Percentiles rank a stretch among this genome's conserved stretches.
These are phyloP conservation scores for Talaromyces sp. DNA, from an alignment of 2,329 filamentous ascomycete species.

Conservation along the genomic window DNA sequence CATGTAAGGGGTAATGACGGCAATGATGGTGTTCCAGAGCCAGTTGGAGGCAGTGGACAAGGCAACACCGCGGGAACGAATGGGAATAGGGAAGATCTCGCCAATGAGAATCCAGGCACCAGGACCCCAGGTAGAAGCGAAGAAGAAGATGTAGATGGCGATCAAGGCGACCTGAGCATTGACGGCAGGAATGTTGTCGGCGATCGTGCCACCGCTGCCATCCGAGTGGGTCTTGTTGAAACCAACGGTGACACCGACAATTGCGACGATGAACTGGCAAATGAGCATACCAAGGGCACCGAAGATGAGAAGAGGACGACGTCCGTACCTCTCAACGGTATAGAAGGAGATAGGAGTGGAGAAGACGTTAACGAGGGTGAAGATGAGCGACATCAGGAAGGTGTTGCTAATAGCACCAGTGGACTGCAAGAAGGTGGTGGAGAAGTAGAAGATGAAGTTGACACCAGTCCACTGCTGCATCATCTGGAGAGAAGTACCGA, in stretches of 20 bases:
- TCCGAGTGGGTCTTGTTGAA: slow-evolving; percentile 28
- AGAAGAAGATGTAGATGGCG: slow-evolving; percentile 89
- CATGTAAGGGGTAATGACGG: slow-evolving; percentile 71
- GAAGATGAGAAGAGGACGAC: slow-evolving; percentile 72
- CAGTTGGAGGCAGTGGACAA: slow-evolving; percentile 87
- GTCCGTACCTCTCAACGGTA: slow-evolving; percentile 76
- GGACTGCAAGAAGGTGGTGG: slow-evolving; percentile 76
- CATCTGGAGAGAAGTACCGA: slow-evolving; percentile 72
- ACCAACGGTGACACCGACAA: slow-evolving; percentile 63
- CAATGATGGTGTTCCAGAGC: slow-evolving; percentile 76
- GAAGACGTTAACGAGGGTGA: slow-evolving; percentile 80
- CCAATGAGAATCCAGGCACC: slow-evolving; percentile 70
- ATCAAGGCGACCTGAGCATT: slow-evolving; percentile 77
- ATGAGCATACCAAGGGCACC: slow-evolving; percentile 79
- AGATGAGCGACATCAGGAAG: slow-evolving; percentile 81
- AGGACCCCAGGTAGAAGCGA: slow-evolving; percentile 84
- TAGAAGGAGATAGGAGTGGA: slow-evolving; percentile 87
- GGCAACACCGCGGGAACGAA: slow-evolving; percentile 81
- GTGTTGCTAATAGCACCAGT: slow-evolving; percentile 71
- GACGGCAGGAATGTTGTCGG: slow-evolving; percentile 34
- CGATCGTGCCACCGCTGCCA: slow-evolving; percentile 58
- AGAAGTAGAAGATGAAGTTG: slow-evolving; percentile 91
- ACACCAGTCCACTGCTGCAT: slow-evolving; percentile 81
- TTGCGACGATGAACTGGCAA: slow-evolving; percentile 83
- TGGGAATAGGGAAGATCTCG: slow-evolving; percentile 85